Evolutionary conservation across 345 rosid genomes (phyloP), one percentile per base, ranked within the genome.

Genomic region (Populus ilicifolia): DNA sequence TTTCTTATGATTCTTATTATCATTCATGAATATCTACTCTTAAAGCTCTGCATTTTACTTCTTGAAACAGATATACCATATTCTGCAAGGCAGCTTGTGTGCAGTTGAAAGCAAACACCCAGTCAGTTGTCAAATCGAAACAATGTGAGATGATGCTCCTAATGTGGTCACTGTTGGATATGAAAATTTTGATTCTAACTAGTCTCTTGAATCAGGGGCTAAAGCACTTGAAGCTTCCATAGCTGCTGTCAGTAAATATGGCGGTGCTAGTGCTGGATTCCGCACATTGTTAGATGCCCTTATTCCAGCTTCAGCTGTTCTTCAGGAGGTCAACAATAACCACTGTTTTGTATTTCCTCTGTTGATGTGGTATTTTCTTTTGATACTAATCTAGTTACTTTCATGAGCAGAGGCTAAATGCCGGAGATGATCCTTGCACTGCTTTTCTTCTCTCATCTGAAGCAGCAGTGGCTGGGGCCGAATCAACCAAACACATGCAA

Each of bases 281-380:
- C 93, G 99, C 46, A 95, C 99, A 0, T 65, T 95, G 85, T 84
- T 95, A 81, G 99, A 95, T 86, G 98, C 99, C 12, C 92, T 95
- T 74, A 93, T 93, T 83, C 99, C 99, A 21, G 99, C 98, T 50
- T 88, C 88, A 14, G 68, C 83, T 80, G 93, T 87, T 83, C 97
- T 95, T 75, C 84, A 84, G 81, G 94, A 95, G 97, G 98, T 93
- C 73, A 46, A 54, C 36, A 74, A 50, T 44, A 79, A 46, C 23
- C 0, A 21, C 69, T 59, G 38, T 73, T 52, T 29, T 33, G 13
- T 23, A 21, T 41, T 25, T 43, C 73, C 67, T 33, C 23, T 16
- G 73, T 43, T 23, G 25, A 41, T 73, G 36, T 56, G 67, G 50
- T 52, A 8, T 18, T 29, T 25, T 56, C 30, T 39, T 46, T 56